Evolutionary conservation across 2,329 filamentous ascomycete species (phyloP), one percentile per base, ranked within the genome.

Genomic region (Thyridium curvatum): DNA sequence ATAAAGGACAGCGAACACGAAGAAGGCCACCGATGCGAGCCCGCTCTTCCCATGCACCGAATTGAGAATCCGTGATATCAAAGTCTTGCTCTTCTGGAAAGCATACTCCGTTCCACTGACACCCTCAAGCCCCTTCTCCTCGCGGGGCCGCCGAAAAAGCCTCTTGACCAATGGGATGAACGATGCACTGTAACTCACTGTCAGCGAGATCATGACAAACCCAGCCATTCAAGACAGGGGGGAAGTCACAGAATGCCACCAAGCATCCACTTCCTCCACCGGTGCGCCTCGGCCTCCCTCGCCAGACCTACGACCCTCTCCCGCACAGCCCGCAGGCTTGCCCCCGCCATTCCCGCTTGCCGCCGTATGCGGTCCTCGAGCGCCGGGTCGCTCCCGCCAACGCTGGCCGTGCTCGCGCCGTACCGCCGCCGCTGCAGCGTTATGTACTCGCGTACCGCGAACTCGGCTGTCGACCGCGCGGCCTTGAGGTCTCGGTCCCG

Each of bases 41-140:
- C 63, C 52, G 12, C 67, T 66, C 12, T 60, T 62, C 4, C 70
- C 65, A 9, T 64, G 56, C 2, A 72, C 52, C 7, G 64, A 61
- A 34, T 61, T 55, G 39, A 69, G 60, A 49, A 79, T 73, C 37
- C 73, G 66, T 4, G 63, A 48, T 18, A 78, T 56, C 4, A 79
- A 63, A 3, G 63, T 60, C 53, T 67, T 68, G 54, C 71, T 73
- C 47, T 62, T 64, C 18, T 54, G 57, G 52, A 77, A 79, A 21
- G 75, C 74, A 49, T 78, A 73, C 57, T 79, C 75, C 18, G 75
- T 79, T 46, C 70, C 64, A 52, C 74, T 77, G 44, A 66, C 52
- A 1, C 64, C 54, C 8, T 60, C 52, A 6, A 26, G 21, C 21
- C 6, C 10, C 3, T 58, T 56, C 38, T 64, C 59, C 12, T 63